Evolutionary conservation across 306 rosid genomes (phyloP).

Genomic region (Cercis canadensis): DNA sequence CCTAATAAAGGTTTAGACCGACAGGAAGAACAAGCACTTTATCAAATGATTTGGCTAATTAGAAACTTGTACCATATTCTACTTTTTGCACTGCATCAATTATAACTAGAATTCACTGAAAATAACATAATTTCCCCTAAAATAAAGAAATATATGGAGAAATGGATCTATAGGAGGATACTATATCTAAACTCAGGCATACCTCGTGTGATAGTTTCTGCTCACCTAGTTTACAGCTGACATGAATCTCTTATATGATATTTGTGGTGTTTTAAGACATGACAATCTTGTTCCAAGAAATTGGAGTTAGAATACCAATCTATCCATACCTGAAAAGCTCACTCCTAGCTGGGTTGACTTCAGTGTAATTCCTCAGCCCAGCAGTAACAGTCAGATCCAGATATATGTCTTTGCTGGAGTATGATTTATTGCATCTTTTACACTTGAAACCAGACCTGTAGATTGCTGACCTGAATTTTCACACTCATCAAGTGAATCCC

Average conservation of each 20-base stretch:
- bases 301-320: not conserved
- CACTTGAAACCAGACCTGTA: constrained; percentile 93
- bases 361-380: constrained; percentile 72
- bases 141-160: not conserved
- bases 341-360: constrained; percentile 68
- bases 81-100: constrained; percentile 2
- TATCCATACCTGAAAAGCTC: constrained; percentile 74
- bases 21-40: constrained; percentile 37
- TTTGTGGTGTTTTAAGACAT: not conserved
- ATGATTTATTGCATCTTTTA: constrained; percentile 73
- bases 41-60: constrained; percentile 23
- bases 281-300: constrained; percentile 1
- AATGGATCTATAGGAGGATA: constrained; percentile 13
- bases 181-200: not conserved
- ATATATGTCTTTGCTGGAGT: constrained; percentile 79
- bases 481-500: constrained; percentile 25
- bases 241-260: not conserved
- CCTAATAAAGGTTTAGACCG: constrained; percentile 48
- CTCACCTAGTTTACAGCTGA: constrained; percentile 22
- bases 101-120: constrained; percentile 10
- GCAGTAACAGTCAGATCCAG: constrained; percentile 84
- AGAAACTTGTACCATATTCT: constrained; percentile 28
- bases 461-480: constrained; percentile 73
- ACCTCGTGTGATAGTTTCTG: constrained; percentile 9
- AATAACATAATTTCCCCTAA: not conserved